Conservation (phyloP, 768 basidiomycete species). For the Candolleomyces efflorescens region DNA sequence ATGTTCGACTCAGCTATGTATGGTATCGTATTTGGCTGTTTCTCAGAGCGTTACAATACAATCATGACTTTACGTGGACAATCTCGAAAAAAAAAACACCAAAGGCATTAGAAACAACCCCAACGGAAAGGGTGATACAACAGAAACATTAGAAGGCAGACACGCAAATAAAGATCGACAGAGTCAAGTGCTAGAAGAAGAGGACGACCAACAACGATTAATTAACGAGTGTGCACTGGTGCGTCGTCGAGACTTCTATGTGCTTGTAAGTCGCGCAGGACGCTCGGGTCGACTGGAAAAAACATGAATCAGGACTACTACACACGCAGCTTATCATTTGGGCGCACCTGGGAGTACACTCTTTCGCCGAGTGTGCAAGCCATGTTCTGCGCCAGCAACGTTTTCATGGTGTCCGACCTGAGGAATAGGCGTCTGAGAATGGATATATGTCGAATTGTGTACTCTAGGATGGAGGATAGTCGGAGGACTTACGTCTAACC, state of each 20-base stretch:
- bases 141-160: background rate
- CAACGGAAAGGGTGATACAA: slow-evolving; percentile 5
- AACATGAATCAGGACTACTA: slow-evolving; percentile 12
- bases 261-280: slow-evolving; percentile 82
- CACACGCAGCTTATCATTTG: slow-evolving; percentile 7
- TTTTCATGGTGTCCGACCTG: slow-evolving; percentile 53
- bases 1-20: background rate
- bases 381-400: slow-evolving; percentile 26
- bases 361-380: slow-evolving; percentile 89
- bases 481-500: slow-evolving; percentile 62
- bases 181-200: background rate
- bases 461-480: background rate
- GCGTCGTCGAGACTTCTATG: slow-evolving; percentile 77
- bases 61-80: slow-evolving; percentile 8
- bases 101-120: slow-evolving; percentile 9
- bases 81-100: background rate
- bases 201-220: background rate
- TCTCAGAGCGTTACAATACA: slow-evolving; percentile 8
- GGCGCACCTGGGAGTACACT: slow-evolving; percentile 85
- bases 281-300: slow-evolving; percentile 75
- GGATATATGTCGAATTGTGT: background rate
- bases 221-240: slow-evolving; percentile 11
- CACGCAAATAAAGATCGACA: background rate
- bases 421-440: slow-evolving; percentile 56
- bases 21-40: slow-evolving; percentile 4